phyloP scores from a whole-genome alignment of 345 rosid genomes.

The Pistacia atlantica region DNA sequence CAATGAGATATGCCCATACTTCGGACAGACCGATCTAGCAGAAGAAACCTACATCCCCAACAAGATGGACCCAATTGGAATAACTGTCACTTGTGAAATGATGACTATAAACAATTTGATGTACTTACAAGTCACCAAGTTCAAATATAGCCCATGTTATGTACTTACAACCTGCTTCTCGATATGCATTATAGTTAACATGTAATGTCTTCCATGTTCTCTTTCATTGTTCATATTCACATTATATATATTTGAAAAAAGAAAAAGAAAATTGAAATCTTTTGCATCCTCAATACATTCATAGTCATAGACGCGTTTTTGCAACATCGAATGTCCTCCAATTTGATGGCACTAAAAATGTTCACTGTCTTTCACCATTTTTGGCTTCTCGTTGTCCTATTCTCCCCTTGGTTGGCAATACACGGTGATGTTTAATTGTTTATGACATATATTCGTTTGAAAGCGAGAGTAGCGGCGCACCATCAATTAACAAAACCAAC shows the following conservation, averaged over 20 bases:
- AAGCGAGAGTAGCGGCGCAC: background rate
- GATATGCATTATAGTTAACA: background rate
- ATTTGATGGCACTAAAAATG: conserved; percentile 3
- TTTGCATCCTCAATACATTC: background rate
- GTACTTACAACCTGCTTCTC: background rate
- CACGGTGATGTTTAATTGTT: background rate
- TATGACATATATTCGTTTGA: background rate
- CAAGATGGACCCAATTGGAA: conserved; percentile 6
- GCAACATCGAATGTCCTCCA: background rate
- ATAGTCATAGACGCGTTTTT: conserved; percentile 9
- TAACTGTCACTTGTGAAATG: background rate
- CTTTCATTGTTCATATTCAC: background rate
- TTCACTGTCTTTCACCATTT: background rate
- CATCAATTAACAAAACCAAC: background rate
- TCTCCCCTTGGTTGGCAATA: conserved; percentile 22
- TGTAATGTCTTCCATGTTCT: background rate
- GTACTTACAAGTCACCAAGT: too few relatives aligned
- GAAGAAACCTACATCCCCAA: background rate
- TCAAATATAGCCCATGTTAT: too few relatives aligned
- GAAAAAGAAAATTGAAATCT: background rate
- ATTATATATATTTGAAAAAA: background rate
- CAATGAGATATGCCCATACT: too few relatives aligned
- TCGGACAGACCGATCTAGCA: background rate
- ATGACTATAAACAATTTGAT: too few relatives aligned
- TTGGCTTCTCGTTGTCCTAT: background rate